Conservation (phyloP, 805 yeast genomes). For the Zygosaccharomyces siamensis region DNA sequence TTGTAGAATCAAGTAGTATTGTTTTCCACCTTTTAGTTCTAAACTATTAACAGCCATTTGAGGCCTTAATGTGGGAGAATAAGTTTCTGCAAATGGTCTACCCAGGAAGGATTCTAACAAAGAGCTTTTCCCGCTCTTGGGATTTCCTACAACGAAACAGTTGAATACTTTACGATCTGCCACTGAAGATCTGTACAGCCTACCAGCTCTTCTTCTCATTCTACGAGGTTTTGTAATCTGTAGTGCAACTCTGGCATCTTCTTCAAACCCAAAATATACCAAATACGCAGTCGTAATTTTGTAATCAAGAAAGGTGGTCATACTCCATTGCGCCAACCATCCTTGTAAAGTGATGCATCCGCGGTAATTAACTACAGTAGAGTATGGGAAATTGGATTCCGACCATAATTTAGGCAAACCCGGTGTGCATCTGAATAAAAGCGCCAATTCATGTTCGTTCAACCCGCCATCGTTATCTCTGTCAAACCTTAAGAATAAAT, state of each 20-base stretch:
- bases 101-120: conserved; percentile 76
- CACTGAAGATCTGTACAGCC: conserved; percentile 60
- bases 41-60: conserved; percentile 85
- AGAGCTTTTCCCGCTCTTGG: conserved; percentile 83
- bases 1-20: conserved; percentile 84
- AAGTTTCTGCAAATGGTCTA: conserved; percentile 60
- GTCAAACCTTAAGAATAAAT: conserved; percentile 80
- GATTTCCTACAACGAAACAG: conserved; percentile 81
- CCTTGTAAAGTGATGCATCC: conserved; percentile 93
- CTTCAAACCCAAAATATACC: conserved; percentile 86
- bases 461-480: conserved; percentile 96
- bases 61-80: conserved; percentile 79
- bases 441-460: conserved; percentile 61
- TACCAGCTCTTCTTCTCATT: conserved; percentile 59
- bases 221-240: conserved; percentile 80
- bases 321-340: conserved; percentile 98
- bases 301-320: conserved; percentile 86
- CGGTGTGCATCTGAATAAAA: conserved; percentile 83
- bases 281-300: conserved; percentile 80
- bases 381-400: conserved; percentile 76
- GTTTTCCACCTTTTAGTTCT: conserved; percentile 91
- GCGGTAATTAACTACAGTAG: conserved; percentile 84
- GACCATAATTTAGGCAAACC: conserved; percentile 88
- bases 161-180: conserved; percentile 87
- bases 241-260: conserved; percentile 47